Evolutionary conservation across 345 rosid species (phyloP).

Genomic region (Arabis alpina): DNA sequence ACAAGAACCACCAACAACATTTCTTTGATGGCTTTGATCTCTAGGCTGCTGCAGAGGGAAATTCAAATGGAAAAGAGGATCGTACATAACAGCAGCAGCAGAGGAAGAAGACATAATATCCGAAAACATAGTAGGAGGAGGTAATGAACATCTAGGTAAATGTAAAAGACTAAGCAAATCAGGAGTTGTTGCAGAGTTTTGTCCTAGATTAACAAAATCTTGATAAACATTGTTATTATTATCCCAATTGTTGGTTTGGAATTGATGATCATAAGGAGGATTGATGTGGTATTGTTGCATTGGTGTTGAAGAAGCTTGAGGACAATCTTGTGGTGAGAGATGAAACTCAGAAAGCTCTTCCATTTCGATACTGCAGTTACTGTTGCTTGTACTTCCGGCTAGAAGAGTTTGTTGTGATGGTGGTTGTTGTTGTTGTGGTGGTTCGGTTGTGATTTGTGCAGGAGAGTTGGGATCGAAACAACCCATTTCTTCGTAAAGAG

Average conservation of each 20-base stretch:
- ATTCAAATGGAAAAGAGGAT: conserved; percentile 64
- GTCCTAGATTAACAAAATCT: conserved; percentile 36
- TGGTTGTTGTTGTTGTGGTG: conserved; percentile 24
- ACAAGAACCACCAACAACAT: conserved; percentile 31
- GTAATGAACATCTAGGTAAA: conserved; percentile 53
- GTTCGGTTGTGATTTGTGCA: conserved; percentile 38
- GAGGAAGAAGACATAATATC: conserved; percentile 46
- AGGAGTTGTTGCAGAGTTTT: conserved; percentile 49
- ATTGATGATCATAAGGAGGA: conserved; percentile 36
- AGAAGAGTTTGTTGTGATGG: conserved; percentile 35
- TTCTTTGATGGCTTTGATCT: conserved; percentile 31
- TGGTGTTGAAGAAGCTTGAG: conserved; percentile 38
- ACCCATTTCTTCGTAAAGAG: conserved; percentile 55
- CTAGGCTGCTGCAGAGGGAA: conserved; percentile 59
- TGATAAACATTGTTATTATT: conserved; percentile 28
- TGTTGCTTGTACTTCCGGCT: conserved; percentile 46
- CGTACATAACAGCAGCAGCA: conserved; percentile 56
- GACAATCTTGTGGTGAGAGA: conserved; percentile 41
- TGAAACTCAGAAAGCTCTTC: conserved; percentile 51
- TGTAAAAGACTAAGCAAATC: conserved; percentile 73
- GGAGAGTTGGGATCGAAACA: conserved; percentile 57
- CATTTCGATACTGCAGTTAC: conserved; percentile 41
- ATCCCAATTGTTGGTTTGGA: conserved; percentile 50
- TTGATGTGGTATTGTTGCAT: conserved; percentile 39
- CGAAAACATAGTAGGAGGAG: conserved; percentile 43